Base-by-base conservation (phyloP, 768 basidiomycete genomes). In the Mycena filopes region DNA sequence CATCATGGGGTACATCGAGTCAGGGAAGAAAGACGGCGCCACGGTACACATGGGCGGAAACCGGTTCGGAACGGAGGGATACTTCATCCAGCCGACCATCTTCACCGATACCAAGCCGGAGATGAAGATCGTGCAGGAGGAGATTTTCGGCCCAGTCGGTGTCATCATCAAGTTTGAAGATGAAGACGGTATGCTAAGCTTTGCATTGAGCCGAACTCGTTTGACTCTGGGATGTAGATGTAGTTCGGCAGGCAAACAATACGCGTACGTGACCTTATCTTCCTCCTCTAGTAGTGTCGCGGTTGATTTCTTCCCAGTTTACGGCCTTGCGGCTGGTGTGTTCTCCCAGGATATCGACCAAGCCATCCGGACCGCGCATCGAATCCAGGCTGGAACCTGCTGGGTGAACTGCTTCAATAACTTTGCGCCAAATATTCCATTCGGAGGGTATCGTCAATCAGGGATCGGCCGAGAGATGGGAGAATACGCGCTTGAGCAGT, bases 111-210 rank as follows among this genome's bases (percentile, higher is more conserved):
- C 82, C 63, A 82, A 75, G 40, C 78, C 81, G 18, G 77, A 83
- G 55, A 89, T 89, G 87, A 82, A 79, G 72, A 88, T 89, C 71
- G 83, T 87, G 28, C 75, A 75, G 60, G 85, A 86, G 70, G 82
- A 89, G 77, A 88, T 89, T 72, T 88, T 89, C 71, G 88, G 89
- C n/a, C 89, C 89, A n/a, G 88, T 90, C 60, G 83, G 84, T 57
- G 87, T 86, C 60, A 71, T 91, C 26, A 79, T 84, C 76, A 86
- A 84, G 73, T 91, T 92, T 79, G 79, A 83, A 63, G 77, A 80
- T 43, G 84, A 84, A 68, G 79, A 80, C 20, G 75, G 74, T 70
- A 42, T 18, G 69, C 46, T 46, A 2, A 16, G 9, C 26, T 50
- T 31, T 43, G 43, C 2, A 20, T 42, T 45, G 18, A 11, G 11